phyloP scores from a whole-genome alignment of 129 eudicot species.

The Artemisia argyi region DNA sequence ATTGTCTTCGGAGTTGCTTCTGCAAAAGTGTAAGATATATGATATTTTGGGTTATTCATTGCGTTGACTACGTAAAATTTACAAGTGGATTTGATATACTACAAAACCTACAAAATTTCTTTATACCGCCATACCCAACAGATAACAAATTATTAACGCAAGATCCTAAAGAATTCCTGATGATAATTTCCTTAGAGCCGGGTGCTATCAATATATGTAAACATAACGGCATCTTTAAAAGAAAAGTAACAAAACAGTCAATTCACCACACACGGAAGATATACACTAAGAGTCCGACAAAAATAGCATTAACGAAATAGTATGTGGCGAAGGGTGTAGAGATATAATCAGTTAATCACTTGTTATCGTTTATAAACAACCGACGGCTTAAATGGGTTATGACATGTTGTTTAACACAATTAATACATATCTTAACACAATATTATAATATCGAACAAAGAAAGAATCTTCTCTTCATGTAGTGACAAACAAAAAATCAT shows the following conservation, averaged over 20 bases:
- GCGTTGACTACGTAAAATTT: slow-evolving; percentile 12
- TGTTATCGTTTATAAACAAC: neutral
- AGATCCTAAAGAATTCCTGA: too few species aligned
- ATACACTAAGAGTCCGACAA: neutral
- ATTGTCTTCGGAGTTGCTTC: slow-evolving; percentile 92
- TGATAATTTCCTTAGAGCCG: neutral
- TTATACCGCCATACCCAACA: neutral
- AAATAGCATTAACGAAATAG: too few species aligned
- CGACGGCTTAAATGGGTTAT: neutral
- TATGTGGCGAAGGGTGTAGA: neutral
- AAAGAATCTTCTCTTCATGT: slow-evolving; percentile 28
- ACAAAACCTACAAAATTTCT: slow-evolving; percentile 4
- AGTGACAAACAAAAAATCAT: slow-evolving; percentile 21
- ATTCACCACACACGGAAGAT: neutral
- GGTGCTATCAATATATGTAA: neutral
- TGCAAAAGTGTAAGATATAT: slow-evolving; percentile 29
- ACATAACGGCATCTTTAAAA: neutral
- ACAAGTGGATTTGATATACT: neutral
- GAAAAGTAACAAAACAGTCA: neutral
- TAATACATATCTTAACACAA: neutral
- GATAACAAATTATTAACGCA: neutral
- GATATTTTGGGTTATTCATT: neutral
- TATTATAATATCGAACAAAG: slow-evolving; percentile 11
- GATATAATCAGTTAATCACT: neutral
- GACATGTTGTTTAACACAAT: neutral